Conservation (phyloP, 106 monocot species). For the Cymbidium sinense region DNA sequence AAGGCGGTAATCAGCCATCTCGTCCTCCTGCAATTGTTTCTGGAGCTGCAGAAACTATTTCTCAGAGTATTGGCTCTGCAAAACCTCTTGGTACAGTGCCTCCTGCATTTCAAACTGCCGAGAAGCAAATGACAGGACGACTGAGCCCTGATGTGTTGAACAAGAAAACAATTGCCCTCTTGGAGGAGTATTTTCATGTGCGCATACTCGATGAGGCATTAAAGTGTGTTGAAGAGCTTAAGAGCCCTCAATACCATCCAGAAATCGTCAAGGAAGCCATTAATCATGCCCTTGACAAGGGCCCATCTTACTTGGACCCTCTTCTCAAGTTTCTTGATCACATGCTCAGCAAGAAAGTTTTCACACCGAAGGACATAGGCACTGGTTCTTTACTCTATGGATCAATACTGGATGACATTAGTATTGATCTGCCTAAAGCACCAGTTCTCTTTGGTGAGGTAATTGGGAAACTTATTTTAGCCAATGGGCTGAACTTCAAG, state of each 20-base stretch:
- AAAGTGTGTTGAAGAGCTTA: conserved; percentile 78
- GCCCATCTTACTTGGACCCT: conserved; percentile 24
- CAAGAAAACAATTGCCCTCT: conserved; percentile 71
- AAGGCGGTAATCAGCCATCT: conserved; percentile 21
- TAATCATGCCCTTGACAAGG: conserved; percentile 57
- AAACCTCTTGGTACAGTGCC: conserved; percentile 12
- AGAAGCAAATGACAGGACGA: conserved; percentile 19
- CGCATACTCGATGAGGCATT: conserved; percentile 67
- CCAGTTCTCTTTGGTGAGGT: conserved; percentile 67
- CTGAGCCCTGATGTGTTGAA: conserved; percentile 29
- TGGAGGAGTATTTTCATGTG: conserved; percentile 84
- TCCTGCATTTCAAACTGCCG: conserved; percentile 3
- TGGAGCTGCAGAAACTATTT: background rate
- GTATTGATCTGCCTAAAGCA: conserved; percentile 76
- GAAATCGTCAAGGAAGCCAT: conserved; percentile 93
- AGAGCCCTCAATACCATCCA: conserved; percentile 65
- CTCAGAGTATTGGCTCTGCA: conserved; percentile 13
- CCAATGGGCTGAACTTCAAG: conserved; percentile 42
- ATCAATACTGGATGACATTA: conserved; percentile 66
- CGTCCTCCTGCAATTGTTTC: conserved; percentile 10
- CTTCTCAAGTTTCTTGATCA: conserved; percentile 42
- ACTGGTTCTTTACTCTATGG: conserved; percentile 66
- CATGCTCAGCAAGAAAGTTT: conserved; percentile 29
- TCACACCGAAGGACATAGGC: conserved; percentile 41
- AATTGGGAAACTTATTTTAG: conserved; percentile 46